Percentiles rank a stretch among this genome's conserved stretches.
These are phyloP conservation scores for Anethum foeniculum DNA, from an alignment of 140 eudicot species.

Conservation along the genomic window DNA sequence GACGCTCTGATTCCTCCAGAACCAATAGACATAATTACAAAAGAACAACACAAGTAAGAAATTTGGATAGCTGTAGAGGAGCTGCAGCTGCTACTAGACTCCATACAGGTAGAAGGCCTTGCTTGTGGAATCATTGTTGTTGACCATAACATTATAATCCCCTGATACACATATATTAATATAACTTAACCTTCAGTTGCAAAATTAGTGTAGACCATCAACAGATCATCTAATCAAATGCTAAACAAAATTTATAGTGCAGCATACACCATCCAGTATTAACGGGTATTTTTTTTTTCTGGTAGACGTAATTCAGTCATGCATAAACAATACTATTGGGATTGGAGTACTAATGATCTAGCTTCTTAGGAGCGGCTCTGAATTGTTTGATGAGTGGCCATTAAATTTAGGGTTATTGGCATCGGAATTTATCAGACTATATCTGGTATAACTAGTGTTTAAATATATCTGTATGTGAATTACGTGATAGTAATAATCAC, in stretches of 20 bases:
- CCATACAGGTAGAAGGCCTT: constrained; percentile 12
- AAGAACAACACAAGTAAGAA: constrained; percentile 2
- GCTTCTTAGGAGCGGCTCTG: too few species aligned
- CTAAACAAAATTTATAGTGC: not conserved
- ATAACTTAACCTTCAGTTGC: not conserved
- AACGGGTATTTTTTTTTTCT: too few species aligned
- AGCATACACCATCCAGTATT: not conserved
- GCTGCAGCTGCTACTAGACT: not conserved
- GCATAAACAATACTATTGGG: too few species aligned
- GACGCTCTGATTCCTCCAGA: constrained; percentile 22
- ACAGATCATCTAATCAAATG: not conserved
- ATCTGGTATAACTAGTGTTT: too few species aligned
- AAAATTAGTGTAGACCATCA: not conserved
- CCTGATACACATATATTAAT: not conserved
- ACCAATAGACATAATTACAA: constrained; percentile 22
- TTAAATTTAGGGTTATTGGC: too few species aligned
- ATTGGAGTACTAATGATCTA: too few species aligned
- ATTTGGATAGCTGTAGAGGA: constrained; percentile 11
- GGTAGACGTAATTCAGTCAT: too few species aligned
- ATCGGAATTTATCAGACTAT: too few species aligned
- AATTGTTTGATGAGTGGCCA: too few species aligned
- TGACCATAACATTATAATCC: constrained; percentile 9
- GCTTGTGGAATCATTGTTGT: constrained; percentile 10
- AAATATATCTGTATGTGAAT: too few species aligned
- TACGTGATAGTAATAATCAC: too few species aligned